These are phyloP conservation scores for Groenewaldozyma tartarivorans DNA, from an alignment of 805 yeast genomes.

Conservation along the genomic window DNA sequence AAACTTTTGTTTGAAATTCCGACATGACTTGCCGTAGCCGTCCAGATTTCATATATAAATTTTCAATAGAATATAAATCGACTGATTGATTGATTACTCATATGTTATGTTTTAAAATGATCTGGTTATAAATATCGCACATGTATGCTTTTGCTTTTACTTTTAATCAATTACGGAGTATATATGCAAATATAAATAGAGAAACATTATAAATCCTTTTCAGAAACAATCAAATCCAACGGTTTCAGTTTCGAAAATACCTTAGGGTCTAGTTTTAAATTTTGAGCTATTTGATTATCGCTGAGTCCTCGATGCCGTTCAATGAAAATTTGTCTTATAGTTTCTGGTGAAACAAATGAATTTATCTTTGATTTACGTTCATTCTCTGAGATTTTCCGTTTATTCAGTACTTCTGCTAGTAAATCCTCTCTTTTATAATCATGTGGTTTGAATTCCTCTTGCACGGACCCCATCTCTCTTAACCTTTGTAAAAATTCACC, in stretches of 20 bases:
- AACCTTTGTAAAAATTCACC: neutral
- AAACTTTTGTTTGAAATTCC: constrained; percentile 2
- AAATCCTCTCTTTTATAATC: neutral
- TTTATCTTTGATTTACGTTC: neutral
- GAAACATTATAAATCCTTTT: too few species aligned
- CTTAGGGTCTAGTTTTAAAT: neutral
- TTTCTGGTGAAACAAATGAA: neutral
- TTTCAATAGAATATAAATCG: too few species aligned
- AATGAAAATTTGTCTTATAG: neutral
- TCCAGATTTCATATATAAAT: too few species aligned
- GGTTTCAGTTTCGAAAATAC: neutral
- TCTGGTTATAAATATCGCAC: too few species aligned
- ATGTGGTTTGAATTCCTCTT: neutral
- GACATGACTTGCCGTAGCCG: too few species aligned
- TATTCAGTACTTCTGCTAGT: neutral
- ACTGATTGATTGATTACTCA: too few species aligned
- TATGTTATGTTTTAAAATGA: too few species aligned
- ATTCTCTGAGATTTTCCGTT: neutral
- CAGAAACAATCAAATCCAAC: neutral
- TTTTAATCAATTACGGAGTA: too few species aligned
- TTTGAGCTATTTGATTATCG: neutral
- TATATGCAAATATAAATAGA: too few species aligned
- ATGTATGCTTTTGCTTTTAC: too few species aligned
- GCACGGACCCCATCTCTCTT: neutral
- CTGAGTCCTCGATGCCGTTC: neutral